Evolutionary conservation across 495 filamentous ascomycete genomes (phyloP).

Genomic region (Darksidea phi): DNA sequence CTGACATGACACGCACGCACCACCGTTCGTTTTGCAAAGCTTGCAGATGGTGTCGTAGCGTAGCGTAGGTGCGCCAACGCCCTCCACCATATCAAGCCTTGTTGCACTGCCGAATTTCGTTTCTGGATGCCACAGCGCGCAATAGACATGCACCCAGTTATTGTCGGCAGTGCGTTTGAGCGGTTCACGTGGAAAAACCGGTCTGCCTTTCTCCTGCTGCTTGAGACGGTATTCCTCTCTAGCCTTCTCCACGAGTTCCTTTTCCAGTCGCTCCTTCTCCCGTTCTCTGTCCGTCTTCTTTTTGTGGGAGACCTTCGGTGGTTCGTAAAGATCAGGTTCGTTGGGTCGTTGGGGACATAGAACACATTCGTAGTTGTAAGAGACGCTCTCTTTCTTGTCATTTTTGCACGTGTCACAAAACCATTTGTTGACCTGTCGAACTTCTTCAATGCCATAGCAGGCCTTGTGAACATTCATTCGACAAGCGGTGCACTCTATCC

Average conservation of each 20-base stretch:
- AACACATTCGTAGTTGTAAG: constrained; percentile 87
- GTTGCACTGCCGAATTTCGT: constrained; percentile 84
- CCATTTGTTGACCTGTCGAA: constrained; percentile 73
- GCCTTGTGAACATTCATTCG: constrained; percentile 88
- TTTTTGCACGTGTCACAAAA: constrained; percentile 94
- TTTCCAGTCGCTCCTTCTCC: constrained; percentile 81
- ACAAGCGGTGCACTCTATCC: constrained; percentile 70
- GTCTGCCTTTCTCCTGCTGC: constrained; percentile 78
- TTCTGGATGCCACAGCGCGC: constrained; percentile 87
- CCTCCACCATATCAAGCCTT: constrained; percentile 78
- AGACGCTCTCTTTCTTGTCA: constrained; percentile 81
- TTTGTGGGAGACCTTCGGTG: constrained; percentile 77
- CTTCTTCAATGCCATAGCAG: constrained; percentile 81
- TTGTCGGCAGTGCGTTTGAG: constrained; percentile 90
- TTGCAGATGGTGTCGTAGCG: constrained; percentile 77
- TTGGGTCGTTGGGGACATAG: constrained; percentile 78
- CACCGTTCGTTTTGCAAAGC: constrained; percentile 70
- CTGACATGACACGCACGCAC: constrained; percentile 80
- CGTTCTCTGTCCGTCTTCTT: constrained; percentile 93
- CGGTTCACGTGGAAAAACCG: constrained; percentile 81
- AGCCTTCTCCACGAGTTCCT: constrained; percentile 70
- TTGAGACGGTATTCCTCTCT: constrained; percentile 75
- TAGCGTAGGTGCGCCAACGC: constrained; percentile 72
- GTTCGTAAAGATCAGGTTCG: constrained; percentile 79
- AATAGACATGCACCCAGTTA: constrained; percentile 97